A percentile compares a stretch with the other conserved stretches of the same genome.
Evolutionary conservation across 352 stramenopile genomes (phyloP).

Genomic region (Phytophthora macrochlamydospora): DNA sequence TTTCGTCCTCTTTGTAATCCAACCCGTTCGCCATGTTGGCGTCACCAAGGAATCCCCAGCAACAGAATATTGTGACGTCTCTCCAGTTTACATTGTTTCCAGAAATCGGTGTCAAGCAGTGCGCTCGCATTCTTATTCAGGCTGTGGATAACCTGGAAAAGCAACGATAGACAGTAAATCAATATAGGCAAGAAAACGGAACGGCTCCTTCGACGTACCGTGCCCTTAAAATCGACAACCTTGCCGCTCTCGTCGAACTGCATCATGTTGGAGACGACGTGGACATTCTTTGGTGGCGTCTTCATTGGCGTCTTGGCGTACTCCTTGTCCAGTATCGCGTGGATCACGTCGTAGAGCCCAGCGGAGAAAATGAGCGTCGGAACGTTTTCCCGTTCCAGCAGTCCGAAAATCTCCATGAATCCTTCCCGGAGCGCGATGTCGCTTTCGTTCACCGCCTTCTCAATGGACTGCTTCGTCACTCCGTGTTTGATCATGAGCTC

Average conservation of each 20-base stretch:
- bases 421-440: conserved; percentile 63
- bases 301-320: conserved; percentile 43
- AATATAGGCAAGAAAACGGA: too few species aligned
- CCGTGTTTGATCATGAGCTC: conserved; percentile 60
- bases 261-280: conserved; percentile 89
- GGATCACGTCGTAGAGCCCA: conserved; percentile 82
- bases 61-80: conserved; percentile 78
- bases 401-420: conserved; percentile 67
- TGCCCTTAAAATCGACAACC: conserved; percentile 57
- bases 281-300: conserved; percentile 56
- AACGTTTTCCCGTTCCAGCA: conserved; percentile 60
- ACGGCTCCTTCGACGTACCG: conserved; percentile 22
- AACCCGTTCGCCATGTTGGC: conserved; percentile 72
- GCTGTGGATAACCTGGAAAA: conserved; percentile 70
- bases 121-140: conserved; percentile 83
- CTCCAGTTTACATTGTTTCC: conserved; percentile 70
- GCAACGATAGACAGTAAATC: neutral
- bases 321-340: conserved; percentile 70
- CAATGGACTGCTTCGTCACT: conserved; percentile 51
- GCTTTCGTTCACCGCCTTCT: conserved; percentile 48
- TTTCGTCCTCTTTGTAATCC: conserved; percentile 59
- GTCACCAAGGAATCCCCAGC: conserved; percentile 77
- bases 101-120: conserved; percentile 69
- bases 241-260: conserved; percentile 54
- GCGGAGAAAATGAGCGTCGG: conserved; percentile 78